Conservation (phyloP, 2,329 filamentous ascomycete genomes). For the Neonectria coccinea region DNA sequence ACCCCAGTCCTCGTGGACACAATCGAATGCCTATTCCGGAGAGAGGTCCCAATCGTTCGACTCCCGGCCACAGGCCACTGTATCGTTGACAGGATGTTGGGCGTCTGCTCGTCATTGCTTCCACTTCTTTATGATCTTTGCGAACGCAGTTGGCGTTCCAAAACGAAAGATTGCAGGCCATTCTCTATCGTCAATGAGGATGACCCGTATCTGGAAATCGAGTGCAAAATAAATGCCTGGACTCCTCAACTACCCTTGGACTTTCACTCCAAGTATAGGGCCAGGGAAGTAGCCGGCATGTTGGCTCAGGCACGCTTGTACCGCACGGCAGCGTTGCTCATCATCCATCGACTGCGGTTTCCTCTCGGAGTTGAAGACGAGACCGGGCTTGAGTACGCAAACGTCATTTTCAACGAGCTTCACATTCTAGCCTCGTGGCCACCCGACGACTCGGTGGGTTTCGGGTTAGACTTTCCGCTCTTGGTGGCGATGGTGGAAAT, state of each 20-base stretch:
- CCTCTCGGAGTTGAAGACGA: slow-evolving; percentile 30
- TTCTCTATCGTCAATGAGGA: not conserved
- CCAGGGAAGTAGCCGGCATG: slow-evolving; percentile 21
- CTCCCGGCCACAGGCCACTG: not conserved
- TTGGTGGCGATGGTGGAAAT: slow-evolving; percentile 31
- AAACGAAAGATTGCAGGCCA: not conserved
- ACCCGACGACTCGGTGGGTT: slow-evolving; percentile 11
- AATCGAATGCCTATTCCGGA: slow-evolving; percentile 28
- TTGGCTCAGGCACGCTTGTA: slow-evolving; percentile 29
- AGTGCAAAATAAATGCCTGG: slow-evolving; percentile 23
- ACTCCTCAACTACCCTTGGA: slow-evolving; percentile 4
- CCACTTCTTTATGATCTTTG: slow-evolving; percentile 29
- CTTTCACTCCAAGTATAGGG: slow-evolving; percentile 10
- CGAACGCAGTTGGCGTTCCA: slow-evolving; percentile 19
- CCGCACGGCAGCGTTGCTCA: slow-evolving; percentile 25
- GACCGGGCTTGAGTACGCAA: slow-evolving; percentile 9
- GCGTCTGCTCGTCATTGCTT: slow-evolving; percentile 25
- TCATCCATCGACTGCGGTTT: slow-evolving; percentile 32
- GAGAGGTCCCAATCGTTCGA: slow-evolving; percentile 26
- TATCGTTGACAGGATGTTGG: slow-evolving; percentile 29
- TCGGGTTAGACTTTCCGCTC: slow-evolving; percentile 31
- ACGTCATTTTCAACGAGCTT: slow-evolving; percentile 26
- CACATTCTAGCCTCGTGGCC: slow-evolving; percentile 10
- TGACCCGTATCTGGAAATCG: slow-evolving; percentile 26
- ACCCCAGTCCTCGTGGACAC: slow-evolving; percentile 29